Evolutionary conservation across 2,329 filamentous ascomycete genomes (phyloP).

Genomic region (Ustilaginoidea virens): DNA sequence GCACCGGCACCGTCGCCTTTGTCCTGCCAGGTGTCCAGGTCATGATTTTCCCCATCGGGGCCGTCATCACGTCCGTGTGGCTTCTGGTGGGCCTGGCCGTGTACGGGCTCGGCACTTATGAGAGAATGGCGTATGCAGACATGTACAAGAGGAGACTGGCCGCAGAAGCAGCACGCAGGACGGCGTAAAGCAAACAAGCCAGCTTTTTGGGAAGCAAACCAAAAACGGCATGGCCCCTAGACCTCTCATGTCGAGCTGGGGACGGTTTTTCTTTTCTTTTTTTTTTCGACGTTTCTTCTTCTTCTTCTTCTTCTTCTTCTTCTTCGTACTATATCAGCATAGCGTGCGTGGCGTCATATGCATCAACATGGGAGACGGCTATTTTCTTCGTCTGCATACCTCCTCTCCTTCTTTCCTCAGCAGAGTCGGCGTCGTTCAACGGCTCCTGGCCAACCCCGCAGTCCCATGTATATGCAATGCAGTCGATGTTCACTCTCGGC

Average conservation of each 20-base stretch:
- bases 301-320: background rate
- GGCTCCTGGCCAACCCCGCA: no score
- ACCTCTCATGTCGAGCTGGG: no score
- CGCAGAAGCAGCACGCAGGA: background rate
- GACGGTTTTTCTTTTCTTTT: background rate
- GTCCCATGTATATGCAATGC: no score
- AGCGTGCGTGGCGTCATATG: background rate
- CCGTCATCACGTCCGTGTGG: slow-evolving; percentile 53
- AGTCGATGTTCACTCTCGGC: no score
- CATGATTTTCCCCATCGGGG: slow-evolving; percentile 53
- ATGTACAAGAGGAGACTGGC: slow-evolving; percentile 33
- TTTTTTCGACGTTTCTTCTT: background rate
- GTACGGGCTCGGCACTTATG: slow-evolving; percentile 49
- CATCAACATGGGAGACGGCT: no score
- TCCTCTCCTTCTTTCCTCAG: no score
- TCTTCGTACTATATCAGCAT: background rate
- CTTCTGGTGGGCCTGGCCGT: slow-evolving; percentile 36
- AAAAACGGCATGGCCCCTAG: no score
- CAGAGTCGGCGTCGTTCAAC: no score
- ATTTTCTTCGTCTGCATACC: no score
- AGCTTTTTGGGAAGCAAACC: background rate
- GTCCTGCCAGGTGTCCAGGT: slow-evolving; percentile 53
- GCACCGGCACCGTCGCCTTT: slow-evolving; percentile 44
- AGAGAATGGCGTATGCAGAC: slow-evolving; percentile 50
- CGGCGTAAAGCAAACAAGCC: background rate